Base-by-base conservation (phyloP, 164 flowering plant species). In the Nelumbo lutea region DNA sequence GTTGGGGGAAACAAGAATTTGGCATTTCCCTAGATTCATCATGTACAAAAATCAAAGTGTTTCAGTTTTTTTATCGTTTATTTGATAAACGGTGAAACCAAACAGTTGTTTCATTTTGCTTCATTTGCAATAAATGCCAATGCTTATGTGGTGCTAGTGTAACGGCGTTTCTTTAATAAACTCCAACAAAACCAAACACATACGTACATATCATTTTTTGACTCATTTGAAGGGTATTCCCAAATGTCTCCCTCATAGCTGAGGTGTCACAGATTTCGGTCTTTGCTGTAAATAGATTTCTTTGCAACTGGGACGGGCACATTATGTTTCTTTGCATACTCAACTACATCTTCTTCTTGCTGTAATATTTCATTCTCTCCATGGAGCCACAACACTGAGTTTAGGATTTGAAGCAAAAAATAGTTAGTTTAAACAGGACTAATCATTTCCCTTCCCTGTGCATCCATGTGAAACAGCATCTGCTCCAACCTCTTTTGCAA, bases 401-500 rank as follows among this genome's bases (percentile, higher is more conserved):
- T 90, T 85, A 72, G 98, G 98, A 77, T 92, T 95, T 63, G 92
- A 68, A 53, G 98, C 90, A 81, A 88, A 91, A 82, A 94, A 91
- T n/a, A 44, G 96, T 84, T 9, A 94, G 85, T 87, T 94, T 96
- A 84, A 94, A 94, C 13, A 97, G 91, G 6, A 91, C 98, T 91
- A 96, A 75, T 94, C 98, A 79, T 94, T 94, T 83, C 98, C 98
- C 78, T 94, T 94, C 46, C 98, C 98, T 5, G 98, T 94, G 76
- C 97, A 94, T 40, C 98, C 98, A 89, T 94, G 98, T 61, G 97
- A 66, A 59, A 94, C 96, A 50, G 98, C 96, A 88, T 94, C 98
- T 15, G 98, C 98, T 69, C 97, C 98, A 82, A 94, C 96, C 77
- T 88, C 95, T 75, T 73, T 86, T 39, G 97, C 98, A 79, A 94